These are phyloP conservation scores for Daldinia grandis DNA, from an alignment of 495 filamentous ascomycete species.

Conservation along the genomic window DNA sequence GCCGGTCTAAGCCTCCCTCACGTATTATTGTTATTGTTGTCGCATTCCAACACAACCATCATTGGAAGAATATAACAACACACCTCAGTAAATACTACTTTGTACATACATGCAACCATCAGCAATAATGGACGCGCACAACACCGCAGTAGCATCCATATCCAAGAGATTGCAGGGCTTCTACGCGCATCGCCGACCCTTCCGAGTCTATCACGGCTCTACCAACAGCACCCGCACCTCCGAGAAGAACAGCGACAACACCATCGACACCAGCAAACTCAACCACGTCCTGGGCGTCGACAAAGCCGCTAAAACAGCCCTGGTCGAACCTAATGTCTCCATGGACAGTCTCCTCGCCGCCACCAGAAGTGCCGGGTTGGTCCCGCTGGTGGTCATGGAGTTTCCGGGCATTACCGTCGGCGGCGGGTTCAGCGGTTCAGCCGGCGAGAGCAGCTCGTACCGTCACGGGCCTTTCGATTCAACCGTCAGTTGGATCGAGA, in stretches of 20 bases:
- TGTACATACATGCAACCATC: neutral
- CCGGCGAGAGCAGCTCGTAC: conserved; percentile 68
- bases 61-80: neutral
- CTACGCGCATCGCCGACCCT: conserved; percentile 63
- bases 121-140: conserved; percentile 52
- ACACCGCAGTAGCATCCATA: conserved; percentile 53
- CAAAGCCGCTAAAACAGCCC: conserved; percentile 49
- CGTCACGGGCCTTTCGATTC: conserved; percentile 67
- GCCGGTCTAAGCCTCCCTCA: neutral
- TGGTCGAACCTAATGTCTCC: conserved; percentile 71
- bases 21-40: neutral
- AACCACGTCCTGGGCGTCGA: conserved; percentile 64
- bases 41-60: neutral
- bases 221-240: conserved; percentile 74
- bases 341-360: conserved; percentile 67
- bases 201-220: conserved; percentile 76
- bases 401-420: conserved; percentile 74
- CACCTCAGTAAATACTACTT: neutral
- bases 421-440: conserved; percentile 68
- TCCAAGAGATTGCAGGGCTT: conserved; percentile 58
- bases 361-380: conserved; percentile 58
- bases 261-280: conserved; percentile 64
- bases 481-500: conserved; percentile 65
- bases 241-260: conserved; percentile 51
- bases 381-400: conserved; percentile 69